Conservation (phyloP, 257 asterid genomes). For the Scutellaria galericulata region DNA sequence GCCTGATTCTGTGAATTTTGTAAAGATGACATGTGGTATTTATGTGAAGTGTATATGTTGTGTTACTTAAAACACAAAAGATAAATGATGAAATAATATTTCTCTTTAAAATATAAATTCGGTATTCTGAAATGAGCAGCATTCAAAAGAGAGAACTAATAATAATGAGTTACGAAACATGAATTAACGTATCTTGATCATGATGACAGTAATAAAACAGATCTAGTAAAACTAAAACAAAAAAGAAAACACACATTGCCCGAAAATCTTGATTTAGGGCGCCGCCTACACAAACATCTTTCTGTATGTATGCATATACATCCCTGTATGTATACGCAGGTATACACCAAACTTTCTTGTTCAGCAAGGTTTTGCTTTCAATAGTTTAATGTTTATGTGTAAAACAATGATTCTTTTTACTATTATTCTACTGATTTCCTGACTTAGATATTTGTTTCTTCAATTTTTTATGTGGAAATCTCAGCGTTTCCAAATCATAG, state of each 20-base stretch:
- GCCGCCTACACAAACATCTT: neutral
- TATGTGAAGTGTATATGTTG: no score
- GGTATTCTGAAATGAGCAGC: no score
- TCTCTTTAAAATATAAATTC: no score
- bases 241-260: neutral
- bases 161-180: no score
- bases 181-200: neutral
- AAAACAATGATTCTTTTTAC: neutral
- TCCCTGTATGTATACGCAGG: neutral
- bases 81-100: no score
- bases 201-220: neutral
- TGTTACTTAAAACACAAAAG: no score
- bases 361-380: constrained; percentile 39
- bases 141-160: no score
- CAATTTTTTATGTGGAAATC: neutral
- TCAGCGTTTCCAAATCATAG: constrained; percentile 36
- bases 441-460: neutral
- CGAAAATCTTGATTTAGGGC: constrained; percentile 1
- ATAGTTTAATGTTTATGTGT: constrained; percentile 7
- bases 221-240: neutral
- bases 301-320: neutral
- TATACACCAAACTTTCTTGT: constrained; percentile 47
- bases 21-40: no score
- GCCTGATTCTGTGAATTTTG: no score
- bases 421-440: neutral